Evolutionary conservation across 176 grass and related monocot species (phyloP).

Genomic region (Hyparrhenia diplandra): DNA sequence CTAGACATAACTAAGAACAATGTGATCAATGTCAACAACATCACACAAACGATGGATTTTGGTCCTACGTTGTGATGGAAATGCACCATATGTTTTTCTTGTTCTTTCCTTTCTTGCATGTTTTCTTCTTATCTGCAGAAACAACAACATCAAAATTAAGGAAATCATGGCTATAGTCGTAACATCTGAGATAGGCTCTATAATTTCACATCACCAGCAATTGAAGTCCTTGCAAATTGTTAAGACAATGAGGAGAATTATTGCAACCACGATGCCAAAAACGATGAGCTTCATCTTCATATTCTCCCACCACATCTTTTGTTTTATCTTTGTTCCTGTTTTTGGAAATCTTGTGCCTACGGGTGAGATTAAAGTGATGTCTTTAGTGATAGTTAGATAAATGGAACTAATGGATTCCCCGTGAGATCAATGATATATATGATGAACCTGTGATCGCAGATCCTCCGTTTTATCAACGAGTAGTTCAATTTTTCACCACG

Average conservation of each 20-base stretch:
- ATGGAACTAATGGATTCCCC: neutral
- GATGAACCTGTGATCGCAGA: slow-evolving; percentile 82
- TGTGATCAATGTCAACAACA: neutral
- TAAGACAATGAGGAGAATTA: slow-evolving; percentile 73
- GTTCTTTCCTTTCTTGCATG: neutral
- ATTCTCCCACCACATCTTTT: slow-evolving; percentile 90
- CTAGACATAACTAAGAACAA: slow-evolving; percentile 32
- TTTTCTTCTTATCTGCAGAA: slow-evolving; percentile 4
- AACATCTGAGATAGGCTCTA: neutral
- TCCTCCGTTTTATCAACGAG: slow-evolving; percentile 89
- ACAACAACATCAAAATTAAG: neutral
- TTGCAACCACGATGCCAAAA: slow-evolving; percentile 57
- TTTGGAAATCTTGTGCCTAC: slow-evolving; percentile 79
- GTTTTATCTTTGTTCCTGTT: slow-evolving; percentile 62
- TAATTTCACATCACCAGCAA: slow-evolving; percentile 46
- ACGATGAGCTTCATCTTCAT: slow-evolving; percentile 92
- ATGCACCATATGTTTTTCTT: neutral
- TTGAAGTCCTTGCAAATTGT: slow-evolving; percentile 78
- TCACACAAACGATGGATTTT: neutral
- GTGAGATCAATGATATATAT: neutral
- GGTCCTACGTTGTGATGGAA: neutral
- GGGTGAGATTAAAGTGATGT: neutral
- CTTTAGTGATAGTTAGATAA: neutral
- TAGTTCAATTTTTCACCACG: slow-evolving; percentile 81
- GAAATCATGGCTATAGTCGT: neutral